Evolutionary conservation across 2,329 filamentous ascomycete genomes (phyloP), one percentile per base, ranked within the genome.

Genomic region (Clarireedia monteithiana): DNA sequence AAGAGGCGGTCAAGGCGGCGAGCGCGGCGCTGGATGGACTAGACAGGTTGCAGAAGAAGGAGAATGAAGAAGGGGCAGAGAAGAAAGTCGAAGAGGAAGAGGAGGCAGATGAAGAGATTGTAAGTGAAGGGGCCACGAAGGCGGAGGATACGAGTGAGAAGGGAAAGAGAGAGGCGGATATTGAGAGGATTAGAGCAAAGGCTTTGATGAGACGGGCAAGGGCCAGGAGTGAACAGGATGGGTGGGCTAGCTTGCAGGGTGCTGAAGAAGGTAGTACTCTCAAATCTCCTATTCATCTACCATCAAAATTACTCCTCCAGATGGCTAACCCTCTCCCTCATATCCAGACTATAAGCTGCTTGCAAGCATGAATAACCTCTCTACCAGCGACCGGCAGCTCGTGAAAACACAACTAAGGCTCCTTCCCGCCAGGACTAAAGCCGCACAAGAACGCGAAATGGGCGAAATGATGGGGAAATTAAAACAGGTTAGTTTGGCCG

Each of bases 401-500:
- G 86, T 95, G 1, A 76, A 82, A 52, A 72, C 75, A 27, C 86
- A 90, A 63, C 75, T 95, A 58, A 71, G 76, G 14, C 74, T 76
- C 23, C 72, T 97, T 40, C 89, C 89, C 1, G 74, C 79, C 1
- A 78, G 79, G 59, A 80, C 90, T 50, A 88, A 92, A 61, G 81
- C 80, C 17, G 91, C 91, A 1, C 89, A 91, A 72, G 86, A 96
- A 67, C 81, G 80, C 63, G 94, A 99, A 72, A 89, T 94, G 81
- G 85, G 81, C 2, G 92, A 99, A 73, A 96, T 97, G 91, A 95
- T 96, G 91, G 89, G 87, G 17, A 96, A 97, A 74, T 73, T 99
- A 65, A 96, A 95, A 69, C 84, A 86, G 64, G 82, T 84, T 62
- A 74, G 80, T 76, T 50, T 17, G 26, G 47, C 27, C 26, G 15